Base-by-base conservation (phyloP, 2,329 filamentous ascomycete species). In the Zymoseptoria ardabiliae region DNA sequence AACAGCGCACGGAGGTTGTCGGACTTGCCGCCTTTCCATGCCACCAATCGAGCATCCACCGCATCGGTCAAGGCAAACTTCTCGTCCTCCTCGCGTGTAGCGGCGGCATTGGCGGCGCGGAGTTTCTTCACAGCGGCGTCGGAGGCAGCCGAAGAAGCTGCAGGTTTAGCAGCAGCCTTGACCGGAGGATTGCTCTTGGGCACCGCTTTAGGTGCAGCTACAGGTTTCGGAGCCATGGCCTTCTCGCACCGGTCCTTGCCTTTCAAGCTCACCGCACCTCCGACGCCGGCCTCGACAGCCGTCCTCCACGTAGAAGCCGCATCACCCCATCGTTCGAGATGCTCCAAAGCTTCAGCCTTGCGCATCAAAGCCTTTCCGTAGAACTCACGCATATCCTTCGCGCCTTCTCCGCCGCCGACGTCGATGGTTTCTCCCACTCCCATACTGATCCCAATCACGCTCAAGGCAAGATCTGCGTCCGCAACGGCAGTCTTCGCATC, bases 281-380 rank as follows among this genome's bases (percentile, higher is more conserved):
- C 93, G 17, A 95, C 85, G 3, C 92, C 91, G 23, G 84, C 85
- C 74, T 95, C 89, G 1, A 97, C 89, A 35, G 90, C 92, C 57
- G 83, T 78, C 68, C 87, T 85, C 94, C 94, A 99, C 0, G 89
- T 85, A 1, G 79, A 77, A 0, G 85, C 86, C 1, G 94, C 94
- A 55, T 97, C 93, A 2, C 78, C 76, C 93, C 93, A 99, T 71
- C 88, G 90, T 76, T 99, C 94, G 80, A 99, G 88, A 71, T 96
- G 89, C 74, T 99, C 94, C 7, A 97, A 80, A 1, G 91, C 94
- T 75, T 99, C 94, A 0, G 94, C 94, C 77, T 97, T 97, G 57
- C 94, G 88, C 76, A 90, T 93, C 28, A 97, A 78, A 0, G 93
- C 93, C 74, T 97, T 99, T 56, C 91, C 92, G 70, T 89, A 97